These are phyloP conservation scores for Scheffersomyces spartinae DNA, from an alignment of 805 yeast genomes.

Conservation along the genomic window DNA sequence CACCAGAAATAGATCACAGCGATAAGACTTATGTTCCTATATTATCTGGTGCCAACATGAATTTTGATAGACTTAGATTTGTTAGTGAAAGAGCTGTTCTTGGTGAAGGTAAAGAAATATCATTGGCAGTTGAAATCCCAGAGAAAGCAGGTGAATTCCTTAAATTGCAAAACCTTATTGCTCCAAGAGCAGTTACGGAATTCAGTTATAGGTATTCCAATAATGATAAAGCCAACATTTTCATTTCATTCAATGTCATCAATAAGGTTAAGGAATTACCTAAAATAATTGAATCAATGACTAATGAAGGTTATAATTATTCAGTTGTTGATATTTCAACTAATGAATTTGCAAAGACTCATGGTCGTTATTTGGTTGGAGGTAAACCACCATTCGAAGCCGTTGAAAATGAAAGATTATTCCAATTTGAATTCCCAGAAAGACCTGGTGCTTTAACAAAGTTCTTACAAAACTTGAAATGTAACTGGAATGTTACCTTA, in stretches of 20 bases:
- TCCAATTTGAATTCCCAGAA: constrained; percentile 91
- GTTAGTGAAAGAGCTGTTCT: constrained; percentile 94
- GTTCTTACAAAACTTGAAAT: constrained; percentile 60
- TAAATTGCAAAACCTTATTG: constrained; percentile 61
- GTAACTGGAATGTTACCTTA: constrained; percentile 83
- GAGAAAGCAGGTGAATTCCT: constrained; percentile 88
- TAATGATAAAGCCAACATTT: constrained; percentile 56
- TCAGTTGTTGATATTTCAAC: constrained; percentile 76
- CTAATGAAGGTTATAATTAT: constrained; percentile 47
- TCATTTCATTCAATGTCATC: constrained; percentile 76
- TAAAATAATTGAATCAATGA: constrained; percentile 48
- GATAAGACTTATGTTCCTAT: constrained; percentile 70
- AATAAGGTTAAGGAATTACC: constrained; percentile 66
- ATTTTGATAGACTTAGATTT: constrained; percentile 90
- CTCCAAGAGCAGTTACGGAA: constrained; percentile 89
- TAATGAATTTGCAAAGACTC: constrained; percentile 91
- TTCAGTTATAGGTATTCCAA: constrained; percentile 75
- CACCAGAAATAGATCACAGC: constrained; percentile 63
- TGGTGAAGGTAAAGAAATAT: constrained; percentile 98
- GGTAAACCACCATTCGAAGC: constrained; percentile 51
- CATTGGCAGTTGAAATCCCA: constrained; percentile 81
- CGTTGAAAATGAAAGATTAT: constrained; percentile 64
- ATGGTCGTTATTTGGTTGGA: constrained; percentile 93
- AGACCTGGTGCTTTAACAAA: constrained; percentile 88
- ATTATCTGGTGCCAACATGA: constrained; percentile 95